These are phyloP conservation scores for Neurospora tetraspora DNA, from an alignment of 495 filamentous ascomycete species.

Conservation along the genomic window DNA sequence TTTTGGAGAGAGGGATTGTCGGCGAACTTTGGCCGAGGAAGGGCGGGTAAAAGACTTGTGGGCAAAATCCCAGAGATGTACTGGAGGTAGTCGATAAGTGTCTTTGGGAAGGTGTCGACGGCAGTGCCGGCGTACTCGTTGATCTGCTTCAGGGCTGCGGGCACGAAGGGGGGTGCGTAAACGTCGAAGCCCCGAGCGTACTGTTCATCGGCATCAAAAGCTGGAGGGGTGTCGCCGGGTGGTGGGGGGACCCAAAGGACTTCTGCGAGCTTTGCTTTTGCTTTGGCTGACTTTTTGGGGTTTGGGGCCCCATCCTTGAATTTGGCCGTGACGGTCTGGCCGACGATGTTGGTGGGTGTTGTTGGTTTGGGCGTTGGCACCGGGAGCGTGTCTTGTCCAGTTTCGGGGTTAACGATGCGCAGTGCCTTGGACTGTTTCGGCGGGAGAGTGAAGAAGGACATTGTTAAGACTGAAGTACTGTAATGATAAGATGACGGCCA, in stretches of 20 bases:
- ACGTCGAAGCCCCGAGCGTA: conserved; percentile 18
- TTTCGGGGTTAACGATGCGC: not conserved
- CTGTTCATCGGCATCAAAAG: not conserved
- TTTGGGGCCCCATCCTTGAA: not conserved
- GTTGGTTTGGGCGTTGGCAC: not conserved
- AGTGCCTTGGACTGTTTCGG: not conserved
- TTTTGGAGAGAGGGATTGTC: not conserved
- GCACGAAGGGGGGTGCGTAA: conserved; percentile 27
- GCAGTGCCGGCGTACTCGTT: conserved; percentile 12
- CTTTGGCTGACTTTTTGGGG: not conserved
- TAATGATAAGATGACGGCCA: not conserved
- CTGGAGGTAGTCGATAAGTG: not conserved
- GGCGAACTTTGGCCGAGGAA: not conserved
- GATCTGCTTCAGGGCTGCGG: conserved; percentile 16
- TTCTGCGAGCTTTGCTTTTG: not conserved
- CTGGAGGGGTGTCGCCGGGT: not conserved
- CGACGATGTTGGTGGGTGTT: not conserved
- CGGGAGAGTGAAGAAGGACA: not conserved
- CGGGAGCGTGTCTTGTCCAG: not conserved
- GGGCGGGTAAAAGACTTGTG: not conserved
- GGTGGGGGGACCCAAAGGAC: not conserved
- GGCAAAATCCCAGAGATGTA: not conserved
- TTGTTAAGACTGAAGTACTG: not conserved
- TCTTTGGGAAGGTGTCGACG: conserved; percentile 6
- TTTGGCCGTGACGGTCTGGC: not conserved